phyloP scores from a whole-genome alignment of 805 yeast species.

The Candida chilensis region DNA sequence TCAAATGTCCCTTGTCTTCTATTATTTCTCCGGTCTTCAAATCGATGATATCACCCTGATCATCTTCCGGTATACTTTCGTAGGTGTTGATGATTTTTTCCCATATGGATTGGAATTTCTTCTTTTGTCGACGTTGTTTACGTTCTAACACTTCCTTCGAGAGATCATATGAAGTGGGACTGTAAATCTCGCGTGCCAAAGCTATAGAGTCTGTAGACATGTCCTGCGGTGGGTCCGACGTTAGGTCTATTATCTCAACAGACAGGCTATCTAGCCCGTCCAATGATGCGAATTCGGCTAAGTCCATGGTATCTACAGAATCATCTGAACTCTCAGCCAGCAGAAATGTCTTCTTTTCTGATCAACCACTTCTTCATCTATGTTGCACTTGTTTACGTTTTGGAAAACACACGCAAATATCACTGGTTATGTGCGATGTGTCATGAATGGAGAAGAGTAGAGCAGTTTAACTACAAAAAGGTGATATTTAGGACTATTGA shows the following conservation, averaged over 20 bases:
- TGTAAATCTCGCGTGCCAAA: background rate
- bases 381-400: no score
- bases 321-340: no score
- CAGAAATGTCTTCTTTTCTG: no score
- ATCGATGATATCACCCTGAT: slow-evolving; percentile 61
- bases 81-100: slow-evolving; percentile 42
- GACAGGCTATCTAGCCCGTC: background rate
- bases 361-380: no score
- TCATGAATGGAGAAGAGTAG: background rate
- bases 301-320: no score
- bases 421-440: no score
- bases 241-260: background rate
- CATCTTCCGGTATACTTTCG: slow-evolving; percentile 31
- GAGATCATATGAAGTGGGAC: background rate
- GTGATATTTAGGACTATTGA: slow-evolving; percentile 1
- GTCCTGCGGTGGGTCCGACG: no score
- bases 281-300: slow-evolving; percentile 1
- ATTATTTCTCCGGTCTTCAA: slow-evolving; percentile 52
- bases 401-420: no score
- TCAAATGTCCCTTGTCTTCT: slow-evolving; percentile 62
- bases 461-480: background rate
- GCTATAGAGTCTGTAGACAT: background rate
- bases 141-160: slow-evolving; percentile 10
- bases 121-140: slow-evolving; percentile 15
- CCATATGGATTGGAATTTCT: slow-evolving; percentile 30